Evolutionary conservation across 2,329 filamentous ascomycete genomes (phyloP).

Genomic region (Fusarium goolgardi): DNA sequence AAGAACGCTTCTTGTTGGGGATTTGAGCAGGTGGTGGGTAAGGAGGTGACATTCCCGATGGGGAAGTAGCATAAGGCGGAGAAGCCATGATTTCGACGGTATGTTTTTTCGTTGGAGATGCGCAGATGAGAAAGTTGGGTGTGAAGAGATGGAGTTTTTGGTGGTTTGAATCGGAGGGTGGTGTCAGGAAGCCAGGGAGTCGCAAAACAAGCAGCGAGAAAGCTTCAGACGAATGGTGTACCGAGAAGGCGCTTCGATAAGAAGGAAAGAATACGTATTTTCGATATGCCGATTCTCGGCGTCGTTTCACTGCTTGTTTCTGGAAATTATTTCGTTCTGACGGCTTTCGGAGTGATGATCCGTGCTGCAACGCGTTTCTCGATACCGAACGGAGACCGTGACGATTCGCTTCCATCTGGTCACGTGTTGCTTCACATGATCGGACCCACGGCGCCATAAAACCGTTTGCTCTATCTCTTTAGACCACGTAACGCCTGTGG

Average conservation of each 20-base stretch:
- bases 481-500: too few species aligned
- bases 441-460: slow-evolving; percentile 18
- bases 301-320: not conserved
- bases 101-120: not conserved
- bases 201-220: not conserved
- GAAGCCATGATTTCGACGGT: slow-evolving; percentile 61
- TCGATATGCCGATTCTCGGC: slow-evolving; percentile 22
- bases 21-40: slow-evolving; percentile 63
- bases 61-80: slow-evolving; percentile 63
- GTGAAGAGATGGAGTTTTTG: not conserved
- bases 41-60: slow-evolving; percentile 66
- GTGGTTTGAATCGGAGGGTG: not conserved
- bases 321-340: slow-evolving; percentile 6
- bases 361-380: slow-evolving; percentile 30
- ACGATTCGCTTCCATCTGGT: not conserved
- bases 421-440: slow-evolving; percentile 22
- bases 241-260: not conserved
- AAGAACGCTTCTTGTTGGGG: slow-evolving; percentile 69
- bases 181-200: not conserved
- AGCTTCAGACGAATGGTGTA: not conserved
- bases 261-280: slow-evolving; percentile 3
- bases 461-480: not conserved
- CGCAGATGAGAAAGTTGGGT: not conserved
- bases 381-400: slow-evolving; percentile 20
- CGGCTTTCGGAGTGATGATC: slow-evolving; percentile 32